Base-by-base conservation (phyloP, 129 eudicot species). In the Centrapalus pauciflorus region DNA sequence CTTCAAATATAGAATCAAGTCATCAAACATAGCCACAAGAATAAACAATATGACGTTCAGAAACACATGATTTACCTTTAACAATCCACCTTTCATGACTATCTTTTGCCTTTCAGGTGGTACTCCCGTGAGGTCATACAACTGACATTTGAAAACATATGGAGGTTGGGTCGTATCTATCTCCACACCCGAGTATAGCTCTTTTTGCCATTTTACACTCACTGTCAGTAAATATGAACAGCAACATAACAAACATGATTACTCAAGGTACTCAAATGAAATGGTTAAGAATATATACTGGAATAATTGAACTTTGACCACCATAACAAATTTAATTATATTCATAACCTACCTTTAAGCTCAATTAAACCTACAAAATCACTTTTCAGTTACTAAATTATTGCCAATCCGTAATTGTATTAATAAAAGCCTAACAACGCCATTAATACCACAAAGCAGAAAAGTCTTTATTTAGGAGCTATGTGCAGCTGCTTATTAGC, bases 61-160 rank as follows among this genome's bases (percentile, higher is more conserved):
- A 61, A 55, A 43, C 26, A 66, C 8, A 20, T 54, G 13, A 29
- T 37, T n/a, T 84, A 93, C 98, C 98, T 93, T 93, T 64, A 93
- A 52, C 74, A 86, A 78, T 40, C 92, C 98, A 82, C 98, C 98
- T 77, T 89, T 89, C 46, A 93, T 80, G 92, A 89, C 78, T 72
- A 93, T 93, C 82, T 86, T 93, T 80, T 93, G 98, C 74, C 98
- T 93, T 75, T 93, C 96, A 16, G 98, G 98, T 19, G 98, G 96
- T 28, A 93, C 98, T 67, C 98, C 98, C 4, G 98, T 93, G 34
- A 93, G 88, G 78, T 93, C 98, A 74, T 32, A 93, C 60, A 93
- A 69, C 84, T 93, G 98, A 26, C 95, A 88, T 67, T 93, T 93
- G 81, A 93, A 88, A 60, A 93, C 81, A 72, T 77, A 93, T 21